These are phyloP conservation scores for Claviceps sorghi DNA, from an alignment of 2,329 filamentous ascomycete species.

Conservation along the genomic window DNA sequence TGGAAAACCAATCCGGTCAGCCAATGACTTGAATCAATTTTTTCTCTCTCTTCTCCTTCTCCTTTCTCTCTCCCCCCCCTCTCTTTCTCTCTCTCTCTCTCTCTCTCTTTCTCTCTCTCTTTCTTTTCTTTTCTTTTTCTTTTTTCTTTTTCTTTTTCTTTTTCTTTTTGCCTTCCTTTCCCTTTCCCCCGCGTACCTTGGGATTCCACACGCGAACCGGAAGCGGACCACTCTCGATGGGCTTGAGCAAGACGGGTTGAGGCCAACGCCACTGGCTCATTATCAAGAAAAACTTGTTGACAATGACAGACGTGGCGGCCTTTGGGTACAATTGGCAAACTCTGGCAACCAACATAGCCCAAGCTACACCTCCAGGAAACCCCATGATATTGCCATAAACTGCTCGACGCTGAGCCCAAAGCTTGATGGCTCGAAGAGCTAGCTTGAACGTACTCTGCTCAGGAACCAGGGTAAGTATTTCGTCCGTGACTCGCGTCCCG, in stretches of 20 bases:
- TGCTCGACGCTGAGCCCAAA: slow-evolving; percentile 86
- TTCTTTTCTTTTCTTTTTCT: no score
- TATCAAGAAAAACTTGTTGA: slow-evolving; percentile 88
- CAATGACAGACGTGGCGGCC: slow-evolving; percentile 74
- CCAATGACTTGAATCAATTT: neutral
- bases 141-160: neutral
- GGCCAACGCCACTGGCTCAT: slow-evolving; percentile 91
- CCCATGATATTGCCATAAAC: slow-evolving; percentile 95
- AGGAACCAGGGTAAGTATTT: slow-evolving; percentile 78
- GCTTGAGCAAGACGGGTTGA: slow-evolving; percentile 77
- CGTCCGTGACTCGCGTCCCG: slow-evolving; percentile 84
- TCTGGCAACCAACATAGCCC: slow-evolving; percentile 92
- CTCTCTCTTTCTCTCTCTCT: neutral
- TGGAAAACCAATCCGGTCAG: slow-evolving; percentile 18
- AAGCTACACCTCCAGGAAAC: slow-evolving; percentile 91
- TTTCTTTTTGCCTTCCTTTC: no score
- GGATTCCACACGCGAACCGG: slow-evolving; percentile 91
- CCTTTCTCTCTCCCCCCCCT: no score
- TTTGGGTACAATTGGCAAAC: slow-evolving; percentile 94
- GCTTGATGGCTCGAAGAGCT: slow-evolving; percentile 80
- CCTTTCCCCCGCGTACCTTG: slow-evolving; percentile 35
- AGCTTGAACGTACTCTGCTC: slow-evolving; percentile 81
- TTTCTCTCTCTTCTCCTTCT: neutral
- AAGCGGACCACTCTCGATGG: slow-evolving; percentile 67
- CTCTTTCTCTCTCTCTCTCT: neutral